Evolutionary conservation across 306 rosid species (phyloP).

Genomic region (Carpinus fangiana): DNA sequence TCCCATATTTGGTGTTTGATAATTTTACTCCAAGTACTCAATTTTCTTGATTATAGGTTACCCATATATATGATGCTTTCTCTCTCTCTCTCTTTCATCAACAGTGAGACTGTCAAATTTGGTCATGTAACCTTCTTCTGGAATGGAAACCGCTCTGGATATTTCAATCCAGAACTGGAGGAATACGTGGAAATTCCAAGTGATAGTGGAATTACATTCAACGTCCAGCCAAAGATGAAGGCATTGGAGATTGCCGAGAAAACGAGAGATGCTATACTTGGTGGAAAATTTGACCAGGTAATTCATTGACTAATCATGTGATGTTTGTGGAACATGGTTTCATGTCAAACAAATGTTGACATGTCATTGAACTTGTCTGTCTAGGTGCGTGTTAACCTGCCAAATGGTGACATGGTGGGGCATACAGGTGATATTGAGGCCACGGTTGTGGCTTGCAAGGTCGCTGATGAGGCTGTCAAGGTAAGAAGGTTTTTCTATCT

Average conservation of each 20-base stretch:
- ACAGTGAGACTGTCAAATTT: constrained; percentile 96
- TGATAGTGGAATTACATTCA: constrained; percentile 89
- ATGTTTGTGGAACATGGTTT: constrained; percentile 13
- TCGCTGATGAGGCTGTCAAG: constrained; percentile 93
- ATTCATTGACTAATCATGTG: neutral
- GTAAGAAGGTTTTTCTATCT: constrained; percentile 38
- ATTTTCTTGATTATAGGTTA: neutral
- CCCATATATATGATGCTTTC: neutral
- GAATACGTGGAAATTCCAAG: constrained; percentile 94
- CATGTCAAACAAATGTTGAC: neutral
- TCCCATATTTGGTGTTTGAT: too few relatives aligned
- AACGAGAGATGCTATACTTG: constrained; percentile 90
- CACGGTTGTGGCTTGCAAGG: constrained; percentile 96
- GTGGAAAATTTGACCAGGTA: constrained; percentile 75
- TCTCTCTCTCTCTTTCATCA: neutral
- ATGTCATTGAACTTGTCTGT: constrained; percentile 16
- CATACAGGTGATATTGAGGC: constrained; percentile 93
- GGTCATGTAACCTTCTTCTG: constrained; percentile 99
- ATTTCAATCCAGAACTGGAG: constrained; percentile 67
- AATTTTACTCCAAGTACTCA: neutral
- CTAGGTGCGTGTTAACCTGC: constrained; percentile 94
- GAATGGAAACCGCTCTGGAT: constrained; percentile 99
- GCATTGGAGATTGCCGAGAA: constrained; percentile 88
- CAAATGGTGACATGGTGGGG: constrained; percentile 98
- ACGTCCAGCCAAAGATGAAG: constrained; percentile 87